Evolutionary conservation across 352 stramenopile species (phyloP).

Genomic region (Phytophthora rubi): DNA sequence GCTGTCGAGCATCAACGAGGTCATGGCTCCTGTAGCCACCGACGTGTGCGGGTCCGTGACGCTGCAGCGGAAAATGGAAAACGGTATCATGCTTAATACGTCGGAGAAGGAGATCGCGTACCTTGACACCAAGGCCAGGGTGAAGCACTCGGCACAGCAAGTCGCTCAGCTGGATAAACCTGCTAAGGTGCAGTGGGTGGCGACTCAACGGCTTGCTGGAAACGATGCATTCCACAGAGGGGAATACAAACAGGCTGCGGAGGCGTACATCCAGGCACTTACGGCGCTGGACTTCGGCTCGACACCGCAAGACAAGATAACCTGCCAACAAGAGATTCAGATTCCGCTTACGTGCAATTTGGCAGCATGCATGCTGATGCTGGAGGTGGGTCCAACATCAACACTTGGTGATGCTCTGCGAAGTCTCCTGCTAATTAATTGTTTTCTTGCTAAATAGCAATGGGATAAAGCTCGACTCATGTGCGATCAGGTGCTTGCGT

Average conservation of each 20-base stretch:
- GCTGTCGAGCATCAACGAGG: slow-evolving; percentile 79
- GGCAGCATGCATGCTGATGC: slow-evolving; percentile 74
- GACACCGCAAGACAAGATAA: slow-evolving; percentile 39
- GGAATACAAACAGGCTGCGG: slow-evolving; percentile 59
- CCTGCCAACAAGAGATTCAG: slow-evolving; percentile 58
- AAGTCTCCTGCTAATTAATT: background rate
- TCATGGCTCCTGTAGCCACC: slow-evolving; percentile 71
- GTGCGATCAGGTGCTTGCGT: slow-evolving; percentile 55
- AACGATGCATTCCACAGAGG: slow-evolving; percentile 62
- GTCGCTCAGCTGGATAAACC: slow-evolving; percentile 44
- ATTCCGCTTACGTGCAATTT: slow-evolving; percentile 85
- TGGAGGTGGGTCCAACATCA: slow-evolving; percentile 42
- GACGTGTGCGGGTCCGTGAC: slow-evolving; percentile 54
- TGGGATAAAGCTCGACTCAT: slow-evolving; percentile 75
- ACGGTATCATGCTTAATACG: slow-evolving; percentile 84
- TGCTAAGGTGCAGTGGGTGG: slow-evolving; percentile 56
- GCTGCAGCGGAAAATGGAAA: slow-evolving; percentile 77
- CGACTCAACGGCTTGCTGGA: slow-evolving; percentile 43
- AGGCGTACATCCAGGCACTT: slow-evolving; percentile 75
- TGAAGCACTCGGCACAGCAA: slow-evolving; percentile 74
- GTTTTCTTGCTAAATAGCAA: slow-evolving; percentile 39
- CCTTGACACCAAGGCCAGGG: slow-evolving; percentile 75
- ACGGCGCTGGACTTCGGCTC: slow-evolving; percentile 70
- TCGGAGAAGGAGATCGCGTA: slow-evolving; percentile 75
- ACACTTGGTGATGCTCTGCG: background rate